phyloP scores from a whole-genome alignment of 805 yeast genomes.

The Teunomyces pallodes region DNA sequence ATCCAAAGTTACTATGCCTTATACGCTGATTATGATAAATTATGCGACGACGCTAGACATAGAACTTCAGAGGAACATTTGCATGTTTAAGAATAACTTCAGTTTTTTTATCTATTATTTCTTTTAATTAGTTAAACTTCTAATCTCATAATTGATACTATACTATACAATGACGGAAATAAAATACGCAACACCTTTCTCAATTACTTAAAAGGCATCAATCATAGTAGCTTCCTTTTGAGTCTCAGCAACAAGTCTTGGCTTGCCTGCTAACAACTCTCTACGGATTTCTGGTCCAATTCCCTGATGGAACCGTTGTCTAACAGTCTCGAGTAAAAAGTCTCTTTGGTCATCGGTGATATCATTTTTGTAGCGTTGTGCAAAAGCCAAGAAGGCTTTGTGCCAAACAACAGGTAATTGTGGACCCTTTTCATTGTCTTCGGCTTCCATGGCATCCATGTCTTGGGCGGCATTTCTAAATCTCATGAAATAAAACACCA shows the following conservation, averaged over 20 bases:
- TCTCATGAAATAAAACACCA: constrained; percentile 90
- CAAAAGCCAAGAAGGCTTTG: constrained; percentile 89
- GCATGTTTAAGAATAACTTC: neutral
- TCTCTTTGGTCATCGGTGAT: constrained; percentile 99
- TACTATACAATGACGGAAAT: constrained; percentile 6
- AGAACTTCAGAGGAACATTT: constrained; percentile 25
- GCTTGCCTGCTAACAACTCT: constrained; percentile 82
- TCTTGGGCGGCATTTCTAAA: constrained; percentile 64
- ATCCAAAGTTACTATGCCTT: constrained; percentile 41
- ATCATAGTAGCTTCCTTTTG: constrained; percentile 36
- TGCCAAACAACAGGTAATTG: constrained; percentile 95
- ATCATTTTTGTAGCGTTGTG: constrained; percentile 95
- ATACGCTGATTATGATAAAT: constrained; percentile 33
- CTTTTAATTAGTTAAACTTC: neutral
- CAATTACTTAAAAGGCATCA: constrained; percentile 30
- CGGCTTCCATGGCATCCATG: constrained; percentile 38
- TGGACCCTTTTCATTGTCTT: constrained; percentile 40
- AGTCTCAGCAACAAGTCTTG: constrained; percentile 46
- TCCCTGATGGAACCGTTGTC: constrained; percentile 83
- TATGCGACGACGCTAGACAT: constrained; percentile 38
- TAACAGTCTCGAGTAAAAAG: constrained; percentile 82
- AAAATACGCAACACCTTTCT: neutral
- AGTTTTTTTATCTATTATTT: neutral
- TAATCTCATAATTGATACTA: constrained; percentile 7
- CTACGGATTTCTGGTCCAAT: constrained; percentile 94